phyloP scores from a whole-genome alignment of 345 rosid genomes.

The Punica granatum region DNA sequence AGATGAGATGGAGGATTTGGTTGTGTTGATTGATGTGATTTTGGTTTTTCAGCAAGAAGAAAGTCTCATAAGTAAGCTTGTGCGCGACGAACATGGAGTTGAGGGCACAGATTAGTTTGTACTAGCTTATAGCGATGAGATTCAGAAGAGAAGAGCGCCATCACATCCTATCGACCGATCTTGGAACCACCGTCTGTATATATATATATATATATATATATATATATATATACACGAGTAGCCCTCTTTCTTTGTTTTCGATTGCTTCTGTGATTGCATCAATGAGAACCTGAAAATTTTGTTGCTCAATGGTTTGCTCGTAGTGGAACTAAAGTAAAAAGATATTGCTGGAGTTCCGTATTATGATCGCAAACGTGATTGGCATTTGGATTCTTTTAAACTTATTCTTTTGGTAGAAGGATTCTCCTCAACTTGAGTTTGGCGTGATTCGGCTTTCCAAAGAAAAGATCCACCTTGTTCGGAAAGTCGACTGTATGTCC shows the following conservation, averaged over 20 bases:
- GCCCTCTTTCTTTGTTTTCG: background rate
- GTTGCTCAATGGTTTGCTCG: too few species aligned
- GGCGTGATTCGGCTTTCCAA: too few species aligned
- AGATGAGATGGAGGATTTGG: background rate
- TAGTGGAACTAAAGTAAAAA: too few species aligned
- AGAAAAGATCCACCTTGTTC: too few species aligned
- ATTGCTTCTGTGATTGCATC: too few species aligned
- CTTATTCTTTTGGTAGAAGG: too few species aligned
- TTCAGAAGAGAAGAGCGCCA: background rate
- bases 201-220: too few species aligned
- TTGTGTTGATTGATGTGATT: background rate
- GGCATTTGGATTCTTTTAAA: too few species aligned
- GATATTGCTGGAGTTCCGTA: too few species aligned
- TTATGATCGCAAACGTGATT: too few species aligned
- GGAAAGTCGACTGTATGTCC: too few species aligned
- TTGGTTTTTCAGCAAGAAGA: background rate
- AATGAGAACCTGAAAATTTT: too few species aligned
- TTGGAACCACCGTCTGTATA: background rate
- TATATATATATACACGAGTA: background rate
- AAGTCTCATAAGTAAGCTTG: background rate
- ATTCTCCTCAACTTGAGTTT: background rate
- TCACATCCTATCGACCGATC: background rate
- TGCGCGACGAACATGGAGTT: background rate
- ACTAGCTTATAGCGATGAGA: background rate
- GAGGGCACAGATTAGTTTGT: background rate